These are phyloP conservation scores for Amaranthus tricolor DNA, from an alignment of 179 eudicot genomes.

Conservation along the genomic window DNA sequence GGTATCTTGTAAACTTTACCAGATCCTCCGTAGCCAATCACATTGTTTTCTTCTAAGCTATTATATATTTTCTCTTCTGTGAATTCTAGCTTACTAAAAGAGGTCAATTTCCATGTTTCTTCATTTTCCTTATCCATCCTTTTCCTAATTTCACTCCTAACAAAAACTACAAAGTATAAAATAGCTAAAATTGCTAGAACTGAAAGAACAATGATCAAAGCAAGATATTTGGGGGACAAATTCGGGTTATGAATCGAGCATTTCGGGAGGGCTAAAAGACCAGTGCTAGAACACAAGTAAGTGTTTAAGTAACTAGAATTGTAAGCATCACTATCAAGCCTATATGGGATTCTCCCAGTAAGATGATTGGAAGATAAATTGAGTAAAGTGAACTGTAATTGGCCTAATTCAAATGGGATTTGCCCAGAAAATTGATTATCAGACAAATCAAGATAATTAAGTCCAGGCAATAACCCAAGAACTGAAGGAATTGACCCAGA, in stretches of 20 bases:
- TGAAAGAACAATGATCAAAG: constrained; percentile 50
- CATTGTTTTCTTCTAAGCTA: constrained; percentile 46
- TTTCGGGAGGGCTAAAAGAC: constrained; percentile 34
- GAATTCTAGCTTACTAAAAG: constrained; percentile 67
- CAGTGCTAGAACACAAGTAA: constrained; percentile 48
- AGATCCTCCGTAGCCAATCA: constrained; percentile 84
- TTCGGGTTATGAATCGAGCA: constrained; percentile 33
- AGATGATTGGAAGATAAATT: constrained; percentile 69
- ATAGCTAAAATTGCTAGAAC: constrained; percentile 33
- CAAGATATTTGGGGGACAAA: constrained; percentile 38
- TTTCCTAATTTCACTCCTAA: constrained; percentile 36
- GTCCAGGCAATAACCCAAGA: constrained; percentile 53
- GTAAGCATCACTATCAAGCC: constrained; percentile 55
- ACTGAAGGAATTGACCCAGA: constrained; percentile 58
- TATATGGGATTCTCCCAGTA: constrained; percentile 57
- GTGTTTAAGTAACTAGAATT: constrained; percentile 55
- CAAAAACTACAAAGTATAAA: constrained; percentile 29
- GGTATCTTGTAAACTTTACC: constrained; percentile 65
- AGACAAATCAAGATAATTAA: constrained; percentile 58
- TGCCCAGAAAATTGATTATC: constrained; percentile 57
- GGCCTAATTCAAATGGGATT: constrained; percentile 59
- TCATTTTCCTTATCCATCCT: constrained; percentile 40
- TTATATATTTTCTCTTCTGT: constrained; percentile 52
- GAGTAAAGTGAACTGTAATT: constrained; percentile 38
- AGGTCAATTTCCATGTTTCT: constrained; percentile 61